A percentile compares a stretch with the other conserved stretches of the same genome.
These are phyloP conservation scores for Claviceps humidiphila DNA, from an alignment of 2,329 filamentous ascomycete genomes.

Conservation along the genomic window DNA sequence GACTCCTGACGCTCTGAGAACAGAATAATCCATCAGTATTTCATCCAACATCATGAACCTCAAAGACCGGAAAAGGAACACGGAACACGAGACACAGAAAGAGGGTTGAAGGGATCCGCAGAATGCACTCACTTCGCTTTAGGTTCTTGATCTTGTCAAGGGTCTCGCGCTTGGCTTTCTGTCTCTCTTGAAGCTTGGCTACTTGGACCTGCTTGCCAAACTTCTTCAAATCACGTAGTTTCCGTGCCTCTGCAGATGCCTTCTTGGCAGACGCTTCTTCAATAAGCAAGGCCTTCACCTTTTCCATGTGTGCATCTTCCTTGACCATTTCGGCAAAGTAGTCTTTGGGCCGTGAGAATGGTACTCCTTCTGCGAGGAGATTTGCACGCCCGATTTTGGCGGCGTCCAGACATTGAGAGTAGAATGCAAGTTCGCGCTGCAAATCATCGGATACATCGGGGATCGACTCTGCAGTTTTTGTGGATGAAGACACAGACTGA, in stretches of 20 bases:
- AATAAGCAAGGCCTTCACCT: conserved; percentile 83
- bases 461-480: conserved; percentile 53
- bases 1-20: conserved; percentile 70
- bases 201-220: conserved; percentile 98
- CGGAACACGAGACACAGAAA: background rate
- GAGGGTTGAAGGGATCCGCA: background rate
- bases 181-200: conserved; percentile 86
- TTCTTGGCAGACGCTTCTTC: conserved; percentile 89
- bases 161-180: conserved; percentile 83
- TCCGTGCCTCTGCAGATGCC: conserved; percentile 78
- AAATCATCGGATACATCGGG: conserved; percentile 83
- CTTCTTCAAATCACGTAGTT: conserved; percentile 92
- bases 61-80: background rate
- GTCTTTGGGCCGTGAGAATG: conserved; percentile 80
- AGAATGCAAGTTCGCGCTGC: conserved; percentile 83
- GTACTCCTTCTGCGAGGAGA: conserved; percentile 68
- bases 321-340: conserved; percentile 99
- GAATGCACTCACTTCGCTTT: conserved; percentile 73
- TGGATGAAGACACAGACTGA: conserved; percentile 58
- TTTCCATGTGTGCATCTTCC: conserved; percentile 95
- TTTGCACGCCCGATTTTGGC: conserved; percentile 59
- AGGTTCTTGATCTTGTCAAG: conserved; percentile 89
- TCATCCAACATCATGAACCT: too few relatives aligned
- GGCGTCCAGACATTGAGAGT: conserved; percentile 74
- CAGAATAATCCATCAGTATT: background rate